Conservation (phyloP, 2,329 filamentous ascomycete genomes). For the Blastomyces gilchristii region DNA sequence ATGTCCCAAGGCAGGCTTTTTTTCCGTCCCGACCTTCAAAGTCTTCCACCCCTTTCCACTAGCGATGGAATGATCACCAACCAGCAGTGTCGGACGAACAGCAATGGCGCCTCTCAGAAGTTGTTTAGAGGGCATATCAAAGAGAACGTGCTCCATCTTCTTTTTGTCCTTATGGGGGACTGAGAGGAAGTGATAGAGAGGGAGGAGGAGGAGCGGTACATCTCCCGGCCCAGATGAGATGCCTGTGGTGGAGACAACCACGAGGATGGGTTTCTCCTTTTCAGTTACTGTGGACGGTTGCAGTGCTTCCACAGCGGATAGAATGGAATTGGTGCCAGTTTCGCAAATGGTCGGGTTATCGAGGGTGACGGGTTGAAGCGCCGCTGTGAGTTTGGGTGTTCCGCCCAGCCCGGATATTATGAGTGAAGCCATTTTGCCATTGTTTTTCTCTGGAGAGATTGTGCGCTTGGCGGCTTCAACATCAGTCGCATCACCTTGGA, state of each 20-base stretch:
- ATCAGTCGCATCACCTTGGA: constrained; percentile 40
- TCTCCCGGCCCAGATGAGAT: constrained; percentile 15
- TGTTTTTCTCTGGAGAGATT: constrained; percentile 22
- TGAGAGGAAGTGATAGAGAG: constrained; percentile 19
- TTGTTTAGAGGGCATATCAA: constrained; percentile 14
- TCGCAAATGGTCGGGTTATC: constrained; percentile 22
- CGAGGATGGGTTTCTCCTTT: constrained; percentile 16
- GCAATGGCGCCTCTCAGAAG: constrained; percentile 18
- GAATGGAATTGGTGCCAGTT: constrained; percentile 16
- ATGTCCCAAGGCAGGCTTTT: constrained; percentile 21
- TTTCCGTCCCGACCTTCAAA: constrained; percentile 20
- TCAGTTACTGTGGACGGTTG: constrained; percentile 1
- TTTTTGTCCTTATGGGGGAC: constrained; percentile 20
- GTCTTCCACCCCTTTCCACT: constrained; percentile 17
- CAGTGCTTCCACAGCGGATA: constrained; percentile 18
- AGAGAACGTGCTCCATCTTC: constrained; percentile 17
- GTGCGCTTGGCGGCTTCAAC: constrained; percentile 31
- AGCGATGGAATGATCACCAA: constrained; percentile 15
- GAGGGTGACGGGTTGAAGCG: constrained; percentile 18
- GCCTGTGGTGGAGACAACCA: constrained; percentile 21
- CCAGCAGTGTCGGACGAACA: constrained; percentile 22
- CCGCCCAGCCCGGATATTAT: constrained; percentile 38
- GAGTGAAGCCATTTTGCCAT: constrained; percentile 29
- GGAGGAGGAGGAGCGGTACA: constrained; percentile 14
- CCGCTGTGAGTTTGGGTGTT: constrained; percentile 19